Evolutionary conservation across 2,329 filamentous ascomycete species (phyloP).

Genomic region (Aureobasidium sp.): DNA sequence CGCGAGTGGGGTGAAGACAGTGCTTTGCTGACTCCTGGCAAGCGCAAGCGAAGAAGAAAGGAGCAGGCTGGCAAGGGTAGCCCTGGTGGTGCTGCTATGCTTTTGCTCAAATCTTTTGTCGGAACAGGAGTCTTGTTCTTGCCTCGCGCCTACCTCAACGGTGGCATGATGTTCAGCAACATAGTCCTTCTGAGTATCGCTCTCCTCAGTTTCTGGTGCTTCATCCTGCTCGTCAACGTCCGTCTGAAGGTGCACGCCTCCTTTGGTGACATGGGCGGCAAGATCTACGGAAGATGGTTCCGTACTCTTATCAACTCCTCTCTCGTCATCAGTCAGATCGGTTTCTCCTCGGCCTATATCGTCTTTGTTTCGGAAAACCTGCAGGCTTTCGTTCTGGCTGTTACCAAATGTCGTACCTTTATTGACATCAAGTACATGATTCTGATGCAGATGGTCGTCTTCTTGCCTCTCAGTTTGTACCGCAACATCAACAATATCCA

Average conservation of each 20-base stretch:
- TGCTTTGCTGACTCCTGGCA: conserved; percentile 62
- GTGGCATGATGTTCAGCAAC: conserved; percentile 96
- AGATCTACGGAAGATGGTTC: conserved; percentile 87
- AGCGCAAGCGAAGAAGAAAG: conserved; percentile 70
- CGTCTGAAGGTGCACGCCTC: conserved; percentile 83
- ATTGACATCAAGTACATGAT: conserved; percentile 88
- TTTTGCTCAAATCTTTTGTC: conserved; percentile 95
- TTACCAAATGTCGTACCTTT: conserved; percentile 76
- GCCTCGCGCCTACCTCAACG: conserved; percentile 87
- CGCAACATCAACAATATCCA: conserved; percentile 96
- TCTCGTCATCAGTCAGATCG: conserved; percentile 91
- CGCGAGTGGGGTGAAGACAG: conserved; percentile 82
- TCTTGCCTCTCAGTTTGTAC: conserved; percentile 87
- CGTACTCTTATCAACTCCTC: conserved; percentile 79
- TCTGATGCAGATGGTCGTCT: conserved; percentile 89
- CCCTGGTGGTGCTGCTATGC: conserved; percentile 69
- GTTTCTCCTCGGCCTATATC: conserved; percentile 91
- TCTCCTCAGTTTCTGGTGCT: conserved; percentile 89
- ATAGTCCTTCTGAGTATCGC: conserved; percentile 81
- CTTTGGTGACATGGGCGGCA: conserved; percentile 92
- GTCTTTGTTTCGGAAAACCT: conserved; percentile 95
- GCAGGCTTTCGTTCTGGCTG: conserved; percentile 87
- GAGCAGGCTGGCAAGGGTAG: conserved; percentile 70
- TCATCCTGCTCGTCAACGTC: conserved; percentile 84
- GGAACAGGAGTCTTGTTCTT: conserved; percentile 93